Evolutionary conservation across 208 protist species (phyloP).

Genomic region (Herpetomonas tarakana): DNA sequence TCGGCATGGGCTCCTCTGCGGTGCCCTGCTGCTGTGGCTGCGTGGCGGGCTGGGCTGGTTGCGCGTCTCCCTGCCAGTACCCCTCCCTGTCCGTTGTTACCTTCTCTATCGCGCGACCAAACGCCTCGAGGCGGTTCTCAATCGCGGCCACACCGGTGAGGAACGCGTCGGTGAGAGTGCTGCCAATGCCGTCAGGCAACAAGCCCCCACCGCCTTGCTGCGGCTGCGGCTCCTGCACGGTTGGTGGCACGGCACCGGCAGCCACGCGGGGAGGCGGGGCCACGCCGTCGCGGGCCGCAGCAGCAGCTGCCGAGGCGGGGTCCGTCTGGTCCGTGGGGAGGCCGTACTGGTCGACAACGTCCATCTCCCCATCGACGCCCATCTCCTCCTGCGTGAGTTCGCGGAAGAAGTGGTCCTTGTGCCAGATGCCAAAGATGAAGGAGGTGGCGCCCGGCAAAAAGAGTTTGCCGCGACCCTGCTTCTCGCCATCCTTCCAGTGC

Average conservation of each 20-base stretch:
- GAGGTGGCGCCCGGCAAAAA: slow-evolving; percentile 31
- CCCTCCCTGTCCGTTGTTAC: slow-evolving; percentile 11
- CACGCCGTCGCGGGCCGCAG: slow-evolving; percentile 1
- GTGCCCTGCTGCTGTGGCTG: not conserved
- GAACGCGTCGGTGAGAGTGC: slow-evolving; percentile 20
- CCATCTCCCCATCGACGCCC: slow-evolving; percentile 22
- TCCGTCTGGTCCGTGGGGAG: slow-evolving; percentile 9
- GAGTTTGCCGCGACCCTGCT: slow-evolving; percentile 64
- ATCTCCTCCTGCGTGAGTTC: slow-evolving; percentile 54
- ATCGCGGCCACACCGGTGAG: slow-evolving; percentile 34
- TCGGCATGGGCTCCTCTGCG: not conserved
- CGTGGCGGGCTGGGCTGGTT: not conserved
- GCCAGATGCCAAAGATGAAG: slow-evolving; percentile 66
- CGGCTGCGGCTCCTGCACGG: not conserved
- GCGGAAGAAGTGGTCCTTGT: slow-evolving; percentile 60
- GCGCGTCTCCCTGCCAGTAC: not conserved
- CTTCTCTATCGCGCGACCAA: slow-evolving; percentile 36
- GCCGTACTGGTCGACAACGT: slow-evolving; percentile 31
- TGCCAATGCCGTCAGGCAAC: not conserved
- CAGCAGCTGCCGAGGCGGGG: slow-evolving; percentile 8
- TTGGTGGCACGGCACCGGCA: not conserved
- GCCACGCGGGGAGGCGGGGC: too few relatives aligned
- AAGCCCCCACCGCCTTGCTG: not conserved
- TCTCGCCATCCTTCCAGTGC: slow-evolving; percentile 56
- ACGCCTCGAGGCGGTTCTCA: slow-evolving; percentile 51